phyloP scores from a whole-genome alignment of 106 monocot species.

The Amphibolis antarctica region DNA sequence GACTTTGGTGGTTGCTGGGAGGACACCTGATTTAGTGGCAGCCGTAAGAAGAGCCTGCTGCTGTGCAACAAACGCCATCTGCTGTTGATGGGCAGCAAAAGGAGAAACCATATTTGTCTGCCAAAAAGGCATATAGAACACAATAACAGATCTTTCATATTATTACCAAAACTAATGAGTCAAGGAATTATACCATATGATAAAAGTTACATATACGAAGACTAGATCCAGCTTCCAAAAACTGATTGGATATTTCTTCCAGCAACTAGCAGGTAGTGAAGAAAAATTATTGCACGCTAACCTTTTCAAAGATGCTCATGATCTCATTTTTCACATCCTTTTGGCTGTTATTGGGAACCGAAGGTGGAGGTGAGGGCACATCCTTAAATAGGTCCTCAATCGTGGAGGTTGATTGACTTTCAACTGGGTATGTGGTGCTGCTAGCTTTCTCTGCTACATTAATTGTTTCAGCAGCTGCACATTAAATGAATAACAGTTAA shows the following conservation, averaged over 20 bases:
- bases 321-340: conserved; percentile 63
- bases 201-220: too few relatives aligned
- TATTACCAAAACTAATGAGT: too few relatives aligned
- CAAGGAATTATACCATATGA: too few relatives aligned
- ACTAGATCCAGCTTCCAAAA: too few relatives aligned
- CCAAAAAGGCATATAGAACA: conserved; percentile 3
- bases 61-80: conserved; percentile 70
- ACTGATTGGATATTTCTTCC: too few relatives aligned
- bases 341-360: conserved; percentile 28
- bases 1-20: conserved; percentile 17
- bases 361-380: conserved; percentile 26
- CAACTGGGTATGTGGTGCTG: conserved; percentile 28
- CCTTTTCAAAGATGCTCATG: conserved; percentile 98
- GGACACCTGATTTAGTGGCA: conserved; percentile 39
- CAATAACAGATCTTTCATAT: too few relatives aligned
- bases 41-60: conserved; percentile 81
- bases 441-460: conserved; percentile 21
- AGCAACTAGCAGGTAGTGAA: background rate
- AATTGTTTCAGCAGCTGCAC: conserved; percentile 48
- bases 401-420: conserved; percentile 31
- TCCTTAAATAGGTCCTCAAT: conserved; percentile 72
- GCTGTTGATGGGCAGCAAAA: conserved; percentile 84
- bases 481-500: background rate
- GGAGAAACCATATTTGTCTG: conserved; percentile 89
- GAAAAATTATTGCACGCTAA: conserved; percentile 8